A percentile compares a stretch with the other conserved stretches of the same genome.
Conservation (phyloP, 1,139 yeast species). For the Petasospora rhodanensis region DNA sequence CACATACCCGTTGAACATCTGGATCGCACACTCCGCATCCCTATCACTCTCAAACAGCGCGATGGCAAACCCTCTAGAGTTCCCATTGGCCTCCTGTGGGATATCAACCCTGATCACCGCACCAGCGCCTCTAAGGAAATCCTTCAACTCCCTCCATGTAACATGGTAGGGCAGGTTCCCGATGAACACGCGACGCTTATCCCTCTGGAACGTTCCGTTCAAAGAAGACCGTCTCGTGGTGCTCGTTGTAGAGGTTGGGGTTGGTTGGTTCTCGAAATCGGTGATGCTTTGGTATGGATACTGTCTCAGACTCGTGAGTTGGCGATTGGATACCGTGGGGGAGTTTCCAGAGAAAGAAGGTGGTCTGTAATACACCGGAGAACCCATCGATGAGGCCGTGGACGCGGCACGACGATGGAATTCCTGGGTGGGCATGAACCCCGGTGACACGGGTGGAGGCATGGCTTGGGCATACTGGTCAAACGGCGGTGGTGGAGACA, state of each 20-base stretch:
- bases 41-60: conserved; percentile 56
- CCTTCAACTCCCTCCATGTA: conserved; percentile 52
- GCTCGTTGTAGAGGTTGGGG: not conserved
- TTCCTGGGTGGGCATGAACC: no score
- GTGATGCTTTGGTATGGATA: conserved; percentile 22
- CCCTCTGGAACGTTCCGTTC: no score
- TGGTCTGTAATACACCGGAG: conserved; percentile 1
- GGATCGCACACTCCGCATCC: conserved; percentile 60
- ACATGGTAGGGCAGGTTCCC: conserved; percentile 57
- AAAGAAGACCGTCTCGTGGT: no score
- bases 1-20: conserved; percentile 54
- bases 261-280: conserved; percentile 9
- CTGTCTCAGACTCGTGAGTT: conserved; percentile 19
- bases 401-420: no score
- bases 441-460: no score
- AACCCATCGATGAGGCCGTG: not conserved
- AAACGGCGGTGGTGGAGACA: conserved; percentile 5
- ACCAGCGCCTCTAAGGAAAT: conserved; percentile 40
- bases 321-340: conserved; percentile 17
- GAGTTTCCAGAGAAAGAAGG: conserved; percentile 5
- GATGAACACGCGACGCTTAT: conserved; percentile 44
- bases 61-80: conserved; percentile 76
- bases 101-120: conserved; percentile 49
- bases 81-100: conserved; percentile 55
- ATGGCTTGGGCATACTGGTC: no score